Percentiles rank a stretch among this genome's conserved stretches.
Evolutionary conservation across 192 early-diverging fungal species (phyloP).

Genomic region (Phycomyces blakesleeanus): DNA sequence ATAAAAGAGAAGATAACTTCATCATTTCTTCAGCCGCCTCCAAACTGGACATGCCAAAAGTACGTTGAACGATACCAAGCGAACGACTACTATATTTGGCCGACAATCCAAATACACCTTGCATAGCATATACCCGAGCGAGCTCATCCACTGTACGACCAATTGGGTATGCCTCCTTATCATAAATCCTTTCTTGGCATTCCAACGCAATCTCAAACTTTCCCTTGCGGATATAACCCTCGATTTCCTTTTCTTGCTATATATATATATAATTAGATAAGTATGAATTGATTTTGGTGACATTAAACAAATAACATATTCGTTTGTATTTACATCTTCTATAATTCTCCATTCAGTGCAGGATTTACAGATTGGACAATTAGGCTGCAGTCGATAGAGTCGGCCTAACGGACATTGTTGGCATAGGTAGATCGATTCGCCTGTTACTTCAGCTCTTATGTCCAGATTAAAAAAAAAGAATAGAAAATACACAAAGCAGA

Average conservation of each 20-base stretch:
- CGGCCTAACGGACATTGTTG: constrained; percentile 11
- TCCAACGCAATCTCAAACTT: neutral
- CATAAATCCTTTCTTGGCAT: constrained; percentile 15
- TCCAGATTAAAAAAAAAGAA: neutral
- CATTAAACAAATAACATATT: neutral
- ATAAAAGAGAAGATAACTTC: constrained; percentile 19
- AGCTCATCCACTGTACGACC: constrained; percentile 10
- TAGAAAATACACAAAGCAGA: neutral
- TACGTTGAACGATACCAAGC: neutral
- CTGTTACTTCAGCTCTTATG: neutral
- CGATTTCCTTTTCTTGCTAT: constrained; percentile 7
- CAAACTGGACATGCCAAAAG: constrained; percentile 10
- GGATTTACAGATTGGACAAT: neutral
- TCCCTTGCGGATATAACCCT: neutral
- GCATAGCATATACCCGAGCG: constrained; percentile 4
- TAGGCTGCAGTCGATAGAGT: constrained; percentile 4
- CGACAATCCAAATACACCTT: neutral
- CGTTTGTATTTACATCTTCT: constrained; percentile 5
- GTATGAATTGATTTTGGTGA: neutral
- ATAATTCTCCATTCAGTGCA: constrained; percentile 3
- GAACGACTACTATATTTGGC: constrained; percentile 14
- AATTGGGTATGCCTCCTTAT: neutral
- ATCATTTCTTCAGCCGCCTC: constrained; percentile 27
- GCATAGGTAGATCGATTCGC: constrained; percentile 7
- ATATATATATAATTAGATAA: too few species aligned